Evolutionary conservation across 345 rosid genomes (phyloP), one percentile per base, ranked within the genome.

Genomic region (Euphorbia tirucalli): DNA sequence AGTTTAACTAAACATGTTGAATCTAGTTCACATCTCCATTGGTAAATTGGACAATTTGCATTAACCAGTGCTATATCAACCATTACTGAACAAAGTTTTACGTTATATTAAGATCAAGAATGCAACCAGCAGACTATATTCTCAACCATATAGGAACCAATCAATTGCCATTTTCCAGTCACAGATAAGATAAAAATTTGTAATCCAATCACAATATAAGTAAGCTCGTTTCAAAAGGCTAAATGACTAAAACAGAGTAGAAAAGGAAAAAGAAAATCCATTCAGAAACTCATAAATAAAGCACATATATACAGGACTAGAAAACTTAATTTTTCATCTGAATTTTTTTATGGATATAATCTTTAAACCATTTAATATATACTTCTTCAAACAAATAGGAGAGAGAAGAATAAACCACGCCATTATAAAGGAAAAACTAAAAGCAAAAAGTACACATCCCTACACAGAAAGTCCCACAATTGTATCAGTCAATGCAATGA

Each of bases 181-280:
- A 39, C 24, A 24, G 15, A 37, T 25, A 11, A 15, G 18, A 56
- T 22, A 69, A 39, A 39, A 28, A 58, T 24, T 11, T 25, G 13
- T 69, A 15, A 49, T 28, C 32, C 31, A 62, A 48, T 32, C 48
- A 63, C 37, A 65, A n/a, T n/a, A n/a, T n/a, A n/a, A n/a, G n/a
- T n/a, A n/a, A n/a, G n/a, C n/a, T n/a, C n/a, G 19, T 28, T 24
- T 11, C 7, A 16, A 56, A 37, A 10, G 60, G 52, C 9, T 44
- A 50, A n/a, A 30, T 28, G 27, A 66, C 4, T 28, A 50, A 21
- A 57, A 0, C 25, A 57, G 25, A 9, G 22, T 32, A 5, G 0
- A 49, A 30, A 21, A 16, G 41, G 2, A 19, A 39, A 37, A n/a
- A 11, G 35, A 21, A 37, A 21, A 19, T 35, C 32, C 11, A 61